phyloP scores from a whole-genome alignment of 225 moss, liverwort and hornwort genomes.

The Pleurozium schreberi region DNA sequence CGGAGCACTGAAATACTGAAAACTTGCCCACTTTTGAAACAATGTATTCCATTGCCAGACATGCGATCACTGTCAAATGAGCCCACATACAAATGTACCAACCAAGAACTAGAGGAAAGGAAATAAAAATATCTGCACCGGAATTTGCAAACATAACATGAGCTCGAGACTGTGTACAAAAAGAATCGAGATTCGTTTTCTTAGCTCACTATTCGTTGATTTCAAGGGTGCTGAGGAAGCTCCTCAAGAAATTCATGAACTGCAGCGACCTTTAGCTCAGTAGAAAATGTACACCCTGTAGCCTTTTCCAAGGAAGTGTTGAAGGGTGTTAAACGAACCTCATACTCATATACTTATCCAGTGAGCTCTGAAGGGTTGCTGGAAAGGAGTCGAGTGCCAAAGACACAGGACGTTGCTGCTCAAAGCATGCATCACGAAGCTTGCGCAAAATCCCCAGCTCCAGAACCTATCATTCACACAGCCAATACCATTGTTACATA shows the following conservation, averaged over 20 bases:
- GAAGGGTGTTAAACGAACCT: slow-evolving; percentile 21
- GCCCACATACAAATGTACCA: background rate
- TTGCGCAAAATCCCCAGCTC: slow-evolving; percentile 77
- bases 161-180: background rate
- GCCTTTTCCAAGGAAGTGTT: background rate
- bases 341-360: slow-evolving; percentile 68
- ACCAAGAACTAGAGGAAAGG: background rate
- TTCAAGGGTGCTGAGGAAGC: background rate
- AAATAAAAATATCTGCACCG: background rate
- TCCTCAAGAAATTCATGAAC: background rate
- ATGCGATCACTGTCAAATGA: background rate
- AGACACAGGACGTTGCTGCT: slow-evolving; percentile 60
- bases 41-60: background rate
- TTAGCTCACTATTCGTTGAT: background rate
- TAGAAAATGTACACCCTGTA: background rate
- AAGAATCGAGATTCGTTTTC: background rate
- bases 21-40: background rate
- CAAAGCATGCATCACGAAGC: slow-evolving; percentile 67
- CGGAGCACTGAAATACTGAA: background rate
- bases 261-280: background rate
- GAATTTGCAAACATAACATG: background rate
- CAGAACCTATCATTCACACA: slow-evolving; percentile 68
- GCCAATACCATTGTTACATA: background rate
- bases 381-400: slow-evolving; percentile 80
- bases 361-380: slow-evolving; percentile 35